phyloP scores from a whole-genome alignment of 2,329 filamentous ascomycete species.

The Apiospora phragmitis region DNA sequence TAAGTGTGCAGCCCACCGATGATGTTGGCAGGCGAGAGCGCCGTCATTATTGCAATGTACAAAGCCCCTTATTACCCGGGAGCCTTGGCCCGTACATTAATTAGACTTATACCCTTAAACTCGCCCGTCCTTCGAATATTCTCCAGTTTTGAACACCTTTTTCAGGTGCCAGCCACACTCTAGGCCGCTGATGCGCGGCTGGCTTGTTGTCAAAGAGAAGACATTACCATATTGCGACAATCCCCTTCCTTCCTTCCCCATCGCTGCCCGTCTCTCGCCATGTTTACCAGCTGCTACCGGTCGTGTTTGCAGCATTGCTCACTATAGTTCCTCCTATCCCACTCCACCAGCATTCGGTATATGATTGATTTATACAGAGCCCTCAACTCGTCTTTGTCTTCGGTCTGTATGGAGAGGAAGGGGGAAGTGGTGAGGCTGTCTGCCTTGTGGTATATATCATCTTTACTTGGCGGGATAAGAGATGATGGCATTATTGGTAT shows the following conservation, averaged over 20 bases:
- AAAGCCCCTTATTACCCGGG: not conserved
- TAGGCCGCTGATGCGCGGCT: not conserved
- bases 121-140: not conserved
- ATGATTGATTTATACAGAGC: slow-evolving; percentile 1
- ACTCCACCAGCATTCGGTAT: not conserved
- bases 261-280: not conserved
- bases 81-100: not conserved
- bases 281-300: not conserved
- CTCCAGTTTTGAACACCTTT: not conserved
- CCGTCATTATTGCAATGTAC: slow-evolving; percentile 5
- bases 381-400: not conserved
- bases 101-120: not conserved
- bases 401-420: not conserved
- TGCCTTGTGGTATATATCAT: not conserved
- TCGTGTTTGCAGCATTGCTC: not conserved
- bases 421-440: not conserved
- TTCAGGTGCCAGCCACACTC: not conserved
- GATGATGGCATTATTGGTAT: slow-evolving; percentile 6
- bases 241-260: not conserved
- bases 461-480: not conserved
- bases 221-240: not conserved
- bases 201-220: not conserved
- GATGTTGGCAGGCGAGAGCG: not conserved
- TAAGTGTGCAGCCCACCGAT: not conserved
- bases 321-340: not conserved